Percentiles rank a stretch among this genome's conserved stretches.
Conservation (phyloP, 352 stramenopile species). For the Pythium vanterpoolii region DNA sequence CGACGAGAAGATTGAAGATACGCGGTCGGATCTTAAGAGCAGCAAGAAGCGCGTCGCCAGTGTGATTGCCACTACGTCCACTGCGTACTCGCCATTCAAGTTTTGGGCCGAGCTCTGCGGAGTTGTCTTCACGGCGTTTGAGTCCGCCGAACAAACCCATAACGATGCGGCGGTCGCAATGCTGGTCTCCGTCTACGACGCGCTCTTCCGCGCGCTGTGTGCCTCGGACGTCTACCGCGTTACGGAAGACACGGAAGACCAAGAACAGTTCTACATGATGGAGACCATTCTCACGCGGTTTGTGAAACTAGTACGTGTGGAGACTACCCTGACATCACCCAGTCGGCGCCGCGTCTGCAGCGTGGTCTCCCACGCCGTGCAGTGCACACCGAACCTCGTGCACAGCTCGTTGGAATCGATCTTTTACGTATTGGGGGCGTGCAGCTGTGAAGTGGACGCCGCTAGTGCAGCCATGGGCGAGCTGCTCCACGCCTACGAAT, state of each 20-base stretch:
- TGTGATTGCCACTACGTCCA: conserved; percentile 72
- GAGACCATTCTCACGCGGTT: conserved; percentile 68
- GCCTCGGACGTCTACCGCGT: conserved; percentile 79
- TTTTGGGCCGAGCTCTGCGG: conserved; percentile 85
- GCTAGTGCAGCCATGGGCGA: conserved; percentile 46
- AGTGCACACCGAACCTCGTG: conserved; percentile 74
- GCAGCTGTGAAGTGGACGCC: conserved; percentile 2
- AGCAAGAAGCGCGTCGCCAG: conserved; percentile 73
- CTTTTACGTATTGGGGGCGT: conserved; percentile 49
- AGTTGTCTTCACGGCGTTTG: conserved; percentile 44
- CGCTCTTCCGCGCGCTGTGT: conserved; percentile 65
- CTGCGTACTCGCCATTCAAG: conserved; percentile 79
- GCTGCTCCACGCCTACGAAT: conserved; percentile 74
- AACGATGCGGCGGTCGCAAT: conserved; percentile 15
- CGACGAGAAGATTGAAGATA: conserved; percentile 65
- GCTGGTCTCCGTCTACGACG: conserved; percentile 47
- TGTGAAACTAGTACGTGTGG: conserved; percentile 24
- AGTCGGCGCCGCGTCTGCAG: conserved; percentile 30
- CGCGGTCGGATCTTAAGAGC: conserved; percentile 63
- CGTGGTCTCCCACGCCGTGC: conserved; percentile 56
- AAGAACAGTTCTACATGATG: conserved; percentile 78
- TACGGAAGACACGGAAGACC: conserved; percentile 81
- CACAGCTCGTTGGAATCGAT: conserved; percentile 60
- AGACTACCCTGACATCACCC: too few relatives aligned
- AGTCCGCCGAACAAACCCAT: conserved; percentile 22